phyloP scores from a whole-genome alignment of 1,139 yeast genomes.

The Blastobotrys raffinosifermentans region DNA sequence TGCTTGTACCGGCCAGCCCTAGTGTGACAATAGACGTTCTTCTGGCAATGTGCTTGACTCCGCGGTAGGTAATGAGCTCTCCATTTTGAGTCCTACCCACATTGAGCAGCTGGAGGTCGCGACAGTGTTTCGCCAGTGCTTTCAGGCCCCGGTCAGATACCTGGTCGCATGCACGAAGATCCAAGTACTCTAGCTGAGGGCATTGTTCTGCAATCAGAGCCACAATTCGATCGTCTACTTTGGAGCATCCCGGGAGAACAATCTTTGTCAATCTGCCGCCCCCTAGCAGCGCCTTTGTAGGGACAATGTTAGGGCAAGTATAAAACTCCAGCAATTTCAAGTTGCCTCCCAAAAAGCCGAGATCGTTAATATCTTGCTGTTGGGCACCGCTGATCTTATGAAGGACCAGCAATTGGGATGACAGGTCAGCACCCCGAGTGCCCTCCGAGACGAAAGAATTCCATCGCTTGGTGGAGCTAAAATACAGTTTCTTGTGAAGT shows the following conservation, averaged over 20 bases:
- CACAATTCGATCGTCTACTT: constrained; percentile 56
- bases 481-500: constrained; percentile 50
- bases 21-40: constrained; percentile 58
- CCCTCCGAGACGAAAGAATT: constrained; percentile 34
- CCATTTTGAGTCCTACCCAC: constrained; percentile 76
- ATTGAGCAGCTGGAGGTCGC: constrained; percentile 51
- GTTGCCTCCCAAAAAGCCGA: constrained; percentile 41
- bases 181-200: constrained; percentile 58
- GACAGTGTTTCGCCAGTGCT: constrained; percentile 57
- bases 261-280: constrained; percentile 47
- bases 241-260: constrained; percentile 64
- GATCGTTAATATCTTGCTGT: constrained; percentile 41
- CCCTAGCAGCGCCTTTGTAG: constrained; percentile 44
- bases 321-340: constrained; percentile 70
- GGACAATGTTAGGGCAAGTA: constrained; percentile 70
- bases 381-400: constrained; percentile 43
- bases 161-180: constrained; percentile 77
- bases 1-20: constrained; percentile 84
- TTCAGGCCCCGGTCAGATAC: constrained; percentile 72
- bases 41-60: constrained; percentile 52
- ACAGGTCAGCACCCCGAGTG: constrained; percentile 10
- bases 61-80: constrained; percentile 61
- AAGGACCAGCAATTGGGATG: constrained; percentile 41
- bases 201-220: constrained; percentile 47
- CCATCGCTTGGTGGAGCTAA: constrained; percentile 47